phyloP scores from a whole-genome alignment of 768 basidiomycete species.

The Mycena maculata region DNA sequence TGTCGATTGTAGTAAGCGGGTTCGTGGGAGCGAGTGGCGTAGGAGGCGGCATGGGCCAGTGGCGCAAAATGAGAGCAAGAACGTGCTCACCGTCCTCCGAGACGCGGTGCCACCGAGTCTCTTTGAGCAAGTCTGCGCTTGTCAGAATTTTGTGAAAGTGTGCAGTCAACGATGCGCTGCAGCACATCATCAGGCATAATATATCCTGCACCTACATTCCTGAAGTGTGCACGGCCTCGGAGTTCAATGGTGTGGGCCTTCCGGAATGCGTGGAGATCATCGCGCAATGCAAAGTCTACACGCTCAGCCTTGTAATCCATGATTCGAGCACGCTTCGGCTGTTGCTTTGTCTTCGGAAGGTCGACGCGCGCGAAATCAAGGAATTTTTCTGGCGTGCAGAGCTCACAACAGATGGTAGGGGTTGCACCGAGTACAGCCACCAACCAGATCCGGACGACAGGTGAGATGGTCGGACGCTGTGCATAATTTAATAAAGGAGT shows the following conservation, averaged over 20 bases:
- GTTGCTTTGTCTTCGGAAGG: not conserved
- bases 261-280: not conserved
- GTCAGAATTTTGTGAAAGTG: not conserved
- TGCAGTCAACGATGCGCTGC: conserved; percentile 8
- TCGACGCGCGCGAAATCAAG: conserved; percentile 4
- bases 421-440: conserved; percentile 6
- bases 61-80: not conserved
- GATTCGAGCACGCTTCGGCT: not conserved
- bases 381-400: conserved; percentile 8
- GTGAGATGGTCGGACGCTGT: not conserved
- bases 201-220: not conserved
- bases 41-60: not conserved
- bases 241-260: not conserved
- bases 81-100: not conserved
- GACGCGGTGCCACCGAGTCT: conserved; percentile 13
- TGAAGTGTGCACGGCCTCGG: not conserved
- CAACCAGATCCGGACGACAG: not conserved
- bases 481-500: not conserved
- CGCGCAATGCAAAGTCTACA: conserved; percentile 4
- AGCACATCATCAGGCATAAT: conserved; percentile 17
- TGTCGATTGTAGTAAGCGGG: not conserved
- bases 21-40: not conserved
- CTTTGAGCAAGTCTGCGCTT: not conserved
- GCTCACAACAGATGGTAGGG: conserved; percentile 10
- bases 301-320: not conserved